Percentiles rank a stretch among this genome's conserved stretches.
phyloP scores from a whole-genome alignment of 2,329 filamentous ascomycete species.

The Phoma herbarum region DNA sequence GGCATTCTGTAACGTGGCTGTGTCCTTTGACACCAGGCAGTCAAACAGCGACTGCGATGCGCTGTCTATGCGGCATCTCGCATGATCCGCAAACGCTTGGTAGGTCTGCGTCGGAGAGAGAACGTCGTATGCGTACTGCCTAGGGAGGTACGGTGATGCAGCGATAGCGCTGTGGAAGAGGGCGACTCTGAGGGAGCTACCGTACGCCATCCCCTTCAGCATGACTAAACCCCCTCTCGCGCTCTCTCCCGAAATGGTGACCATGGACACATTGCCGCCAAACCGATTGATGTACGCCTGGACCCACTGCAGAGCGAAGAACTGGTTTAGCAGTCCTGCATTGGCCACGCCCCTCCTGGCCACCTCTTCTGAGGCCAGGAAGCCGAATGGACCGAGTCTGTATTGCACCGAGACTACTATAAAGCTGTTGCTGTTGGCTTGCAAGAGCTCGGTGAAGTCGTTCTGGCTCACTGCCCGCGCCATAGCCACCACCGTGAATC shows the following conservation, averaged over 20 bases:
- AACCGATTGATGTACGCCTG: slow-evolving; percentile 60
- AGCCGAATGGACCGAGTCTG: no score
- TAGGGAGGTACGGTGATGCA: slow-evolving; percentile 63
- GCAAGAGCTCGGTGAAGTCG: no score
- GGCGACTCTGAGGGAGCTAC: slow-evolving; percentile 42
- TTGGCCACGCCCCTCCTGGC: slow-evolving; percentile 35
- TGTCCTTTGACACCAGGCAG: slow-evolving; percentile 52
- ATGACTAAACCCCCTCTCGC: slow-evolving; percentile 38
- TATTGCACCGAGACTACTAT: no score
- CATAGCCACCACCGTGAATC: no score
- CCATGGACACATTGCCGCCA: slow-evolving; percentile 56
- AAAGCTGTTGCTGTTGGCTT: no score
- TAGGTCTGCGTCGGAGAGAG: slow-evolving; percentile 58
- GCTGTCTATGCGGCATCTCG: slow-evolving; percentile 36
- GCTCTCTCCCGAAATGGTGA: slow-evolving; percentile 37
- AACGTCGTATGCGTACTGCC: slow-evolving; percentile 62
- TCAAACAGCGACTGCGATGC: slow-evolving; percentile 51
- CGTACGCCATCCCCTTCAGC: slow-evolving; percentile 50
- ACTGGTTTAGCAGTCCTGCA: slow-evolving; percentile 57
- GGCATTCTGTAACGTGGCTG: slow-evolving; percentile 49
- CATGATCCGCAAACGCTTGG: slow-evolving; percentile 52
- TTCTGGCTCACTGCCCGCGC: no score
- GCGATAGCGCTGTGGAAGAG: slow-evolving; percentile 44
- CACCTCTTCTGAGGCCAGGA: slow-evolving; percentile 52
- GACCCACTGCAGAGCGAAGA: slow-evolving; percentile 60